These are phyloP conservation scores for Cutaneotrichosporon cavernicola DNA, from an alignment of 1,284 basidiomycete genomes.

Conservation along the genomic window DNA sequence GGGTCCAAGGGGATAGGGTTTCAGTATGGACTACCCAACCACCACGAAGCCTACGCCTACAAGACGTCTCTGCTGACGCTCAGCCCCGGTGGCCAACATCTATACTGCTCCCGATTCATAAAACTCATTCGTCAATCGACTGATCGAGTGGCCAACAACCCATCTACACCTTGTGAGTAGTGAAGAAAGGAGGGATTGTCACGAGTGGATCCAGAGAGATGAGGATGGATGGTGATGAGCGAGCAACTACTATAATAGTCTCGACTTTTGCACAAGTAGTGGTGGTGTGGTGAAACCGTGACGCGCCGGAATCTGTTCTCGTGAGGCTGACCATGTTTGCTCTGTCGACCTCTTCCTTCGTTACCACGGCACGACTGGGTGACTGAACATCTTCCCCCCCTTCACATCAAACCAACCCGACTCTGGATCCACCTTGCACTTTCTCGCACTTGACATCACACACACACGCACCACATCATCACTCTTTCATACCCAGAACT, in stretches of 20 bases:
- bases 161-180: conserved; percentile 7
- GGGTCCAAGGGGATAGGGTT: conserved; percentile 8
- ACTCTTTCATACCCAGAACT: not conserved
- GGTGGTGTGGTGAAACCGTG: not conserved
- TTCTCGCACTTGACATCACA: not conserved
- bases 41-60: not conserved
- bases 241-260: not conserved
- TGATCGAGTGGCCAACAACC: not conserved
- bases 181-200: not conserved
- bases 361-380: not conserved
- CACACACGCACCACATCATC: not conserved
- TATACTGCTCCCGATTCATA: not conserved
- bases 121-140: not conserved
- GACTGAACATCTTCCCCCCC: not conserved
- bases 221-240: not conserved
- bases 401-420: not conserved
- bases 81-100: not conserved
- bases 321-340: conserved; percentile 9
- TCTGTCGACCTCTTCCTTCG: not conserved
- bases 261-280: not conserved
- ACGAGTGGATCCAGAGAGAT: not conserved
- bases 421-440: not conserved
- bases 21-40: not conserved
- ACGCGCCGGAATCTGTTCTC: conserved; percentile 3
- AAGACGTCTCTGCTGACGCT: not conserved